These are phyloP conservation scores for Copromyces sp. DNA, from an alignment of 495 filamentous ascomycete species.

Conservation along the genomic window DNA sequence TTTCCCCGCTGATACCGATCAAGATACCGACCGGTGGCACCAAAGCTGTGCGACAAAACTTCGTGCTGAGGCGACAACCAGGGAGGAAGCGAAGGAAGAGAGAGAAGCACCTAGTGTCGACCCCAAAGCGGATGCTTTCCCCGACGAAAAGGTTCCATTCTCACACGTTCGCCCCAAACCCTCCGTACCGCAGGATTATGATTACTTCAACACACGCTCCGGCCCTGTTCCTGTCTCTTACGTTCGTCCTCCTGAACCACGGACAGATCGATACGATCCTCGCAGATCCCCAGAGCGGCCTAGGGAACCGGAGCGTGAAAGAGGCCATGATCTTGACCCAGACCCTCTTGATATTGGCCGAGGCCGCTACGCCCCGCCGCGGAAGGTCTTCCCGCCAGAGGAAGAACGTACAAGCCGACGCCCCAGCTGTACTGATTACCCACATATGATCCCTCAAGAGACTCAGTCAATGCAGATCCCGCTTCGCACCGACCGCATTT, in stretches of 20 bases:
- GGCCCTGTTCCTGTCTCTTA: conserved; percentile 13
- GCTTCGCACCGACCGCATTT: conserved; percentile 8
- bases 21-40: conserved; percentile 76
- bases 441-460: conserved; percentile 9
- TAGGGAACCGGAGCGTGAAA: conserved; percentile 20
- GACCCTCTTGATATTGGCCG: conserved; percentile 10
- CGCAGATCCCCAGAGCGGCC: conserved; percentile 17
- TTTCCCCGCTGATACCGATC: conserved; percentile 66
- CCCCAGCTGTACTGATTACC: conserved; percentile 19
- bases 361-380: conserved; percentile 14
- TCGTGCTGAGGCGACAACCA: conserved; percentile 32
- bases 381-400: conserved; percentile 15
- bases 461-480: conserved; percentile 12
- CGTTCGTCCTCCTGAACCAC: conserved; percentile 12
- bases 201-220: conserved; percentile 12
- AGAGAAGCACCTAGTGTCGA: neutral
- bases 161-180: conserved; percentile 13
- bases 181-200: conserved; percentile 13
- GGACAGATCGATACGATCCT: conserved; percentile 14
- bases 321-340: conserved; percentile 16
- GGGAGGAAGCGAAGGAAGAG: conserved; percentile 17
- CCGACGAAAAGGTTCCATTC: conserved; percentile 13
- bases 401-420: conserved; percentile 14
- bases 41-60: conserved; percentile 53
- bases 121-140: conserved; percentile 2